A percentile compares a stretch with the other conserved stretches of the same genome.
Conservation (phyloP, 169 alveolate genomes). For the Miamiensis avidus region DNA sequence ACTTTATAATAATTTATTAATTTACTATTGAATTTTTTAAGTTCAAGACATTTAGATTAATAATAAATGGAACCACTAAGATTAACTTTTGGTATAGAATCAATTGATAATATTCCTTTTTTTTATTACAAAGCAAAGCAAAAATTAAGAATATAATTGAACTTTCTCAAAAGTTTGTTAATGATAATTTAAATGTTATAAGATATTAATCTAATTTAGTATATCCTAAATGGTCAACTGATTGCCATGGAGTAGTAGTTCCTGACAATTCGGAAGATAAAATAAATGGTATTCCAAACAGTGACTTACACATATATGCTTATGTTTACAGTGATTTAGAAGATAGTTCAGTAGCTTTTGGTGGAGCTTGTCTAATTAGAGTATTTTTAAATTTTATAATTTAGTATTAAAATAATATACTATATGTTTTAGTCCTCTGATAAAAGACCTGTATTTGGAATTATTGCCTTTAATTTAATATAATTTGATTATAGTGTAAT, state of each 20-base stretch:
- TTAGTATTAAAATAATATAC: too few species aligned
- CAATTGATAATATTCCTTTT: too few species aligned
- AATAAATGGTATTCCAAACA: constrained; percentile 5
- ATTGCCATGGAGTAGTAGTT: not conserved
- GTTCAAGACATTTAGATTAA: too few species aligned
- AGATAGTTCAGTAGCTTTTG: not conserved
- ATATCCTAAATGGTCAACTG: not conserved
- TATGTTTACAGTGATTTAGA: not conserved
- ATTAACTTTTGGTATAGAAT: not conserved
- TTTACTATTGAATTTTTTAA: too few species aligned
- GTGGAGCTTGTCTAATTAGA: not conserved
- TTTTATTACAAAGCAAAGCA: not conserved
- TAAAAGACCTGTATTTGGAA: constrained; percentile 20
- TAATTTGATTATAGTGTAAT: not conserved
- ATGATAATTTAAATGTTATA: not conserved
- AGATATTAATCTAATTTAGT: not conserved
- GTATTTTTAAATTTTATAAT: too few species aligned
- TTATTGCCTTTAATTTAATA: not conserved
- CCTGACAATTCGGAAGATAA: not conserved
- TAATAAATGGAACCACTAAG: not conserved
- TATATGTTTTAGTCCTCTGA: too few species aligned
- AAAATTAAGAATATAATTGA: not conserved
- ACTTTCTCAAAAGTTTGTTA: not conserved
- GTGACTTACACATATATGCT: constrained; percentile 16
- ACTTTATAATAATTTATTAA: too few species aligned